These are phyloP conservation scores for Saposhnikovia divaricata DNA, from an alignment of 129 eudicot species.

Conservation along the genomic window DNA sequence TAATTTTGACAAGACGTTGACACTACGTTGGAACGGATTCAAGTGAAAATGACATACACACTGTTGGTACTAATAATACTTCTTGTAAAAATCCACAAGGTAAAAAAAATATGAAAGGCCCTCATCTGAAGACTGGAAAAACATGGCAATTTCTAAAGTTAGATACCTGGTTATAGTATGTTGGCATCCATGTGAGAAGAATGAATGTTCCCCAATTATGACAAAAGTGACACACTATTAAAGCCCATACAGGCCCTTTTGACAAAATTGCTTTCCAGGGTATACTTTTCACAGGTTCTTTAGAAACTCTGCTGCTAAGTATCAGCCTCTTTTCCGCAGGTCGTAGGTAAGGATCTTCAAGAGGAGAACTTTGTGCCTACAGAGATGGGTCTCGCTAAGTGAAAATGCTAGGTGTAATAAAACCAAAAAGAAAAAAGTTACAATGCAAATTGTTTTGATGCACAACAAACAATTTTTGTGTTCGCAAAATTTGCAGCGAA, in stretches of 20 bases:
- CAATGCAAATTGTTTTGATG: not conserved
- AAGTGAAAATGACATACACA: not conserved
- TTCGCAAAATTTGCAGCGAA: not conserved
- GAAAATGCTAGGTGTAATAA: not conserved
- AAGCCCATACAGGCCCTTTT: constrained; percentile 81
- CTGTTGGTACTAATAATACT: not conserved
- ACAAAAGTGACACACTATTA: constrained; percentile 79
- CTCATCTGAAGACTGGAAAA: not conserved
- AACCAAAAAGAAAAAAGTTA: not conserved
- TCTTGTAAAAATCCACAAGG: not conserved
- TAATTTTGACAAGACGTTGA: not conserved
- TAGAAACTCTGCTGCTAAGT: constrained; percentile 36
- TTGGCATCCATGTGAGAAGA: constrained; percentile 93
- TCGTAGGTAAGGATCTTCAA: constrained; percentile 62
- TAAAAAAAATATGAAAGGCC: not conserved
- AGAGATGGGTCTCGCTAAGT: constrained; percentile 2
- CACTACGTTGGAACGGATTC: not conserved
- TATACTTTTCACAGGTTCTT: constrained; percentile 65
- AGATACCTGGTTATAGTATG: constrained; percentile 76
- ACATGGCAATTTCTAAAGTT: constrained; percentile 1
- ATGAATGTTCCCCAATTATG: constrained; percentile 92
- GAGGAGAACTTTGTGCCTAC: constrained; percentile 78
- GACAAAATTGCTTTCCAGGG: constrained; percentile 75
- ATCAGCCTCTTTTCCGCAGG: constrained; percentile 74
- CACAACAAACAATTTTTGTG: not conserved